Evolutionary conservation across 2,329 filamentous ascomycete species (phyloP), one percentile per base, ranked within the genome.

Genomic region (Pseudopithomyces chartarum): DNA sequence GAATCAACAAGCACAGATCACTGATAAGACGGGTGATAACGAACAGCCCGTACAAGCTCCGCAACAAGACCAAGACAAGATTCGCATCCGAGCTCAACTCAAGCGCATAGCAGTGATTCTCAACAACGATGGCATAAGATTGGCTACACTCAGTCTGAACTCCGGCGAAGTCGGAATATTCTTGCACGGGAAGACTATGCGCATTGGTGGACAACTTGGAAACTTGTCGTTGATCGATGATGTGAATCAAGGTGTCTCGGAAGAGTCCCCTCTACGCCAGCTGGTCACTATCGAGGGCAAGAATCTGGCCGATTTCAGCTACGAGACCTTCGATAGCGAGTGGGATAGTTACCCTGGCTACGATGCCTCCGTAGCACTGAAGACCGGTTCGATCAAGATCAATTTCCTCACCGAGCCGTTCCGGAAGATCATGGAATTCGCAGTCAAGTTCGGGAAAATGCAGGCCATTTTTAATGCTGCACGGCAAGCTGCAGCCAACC

Each of bases 401-500:
- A 98, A 97, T 73, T 99, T 99, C 73, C 80, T 98, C 3, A 94
- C 97, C 59, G 96, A 99, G 74, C 95, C 95, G 0, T 97, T 98
- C 81, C 87, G 95, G 51, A 98, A 98, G 78, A 98, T 99, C 62
- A 91, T 99, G 76, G 91, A 96, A 64, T 99, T 99, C 76, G 82
- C 96, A 42, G 92, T 99, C 74, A 99, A 99, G 69, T 99, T 99
- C 74, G 95, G 96, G 58, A 97, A 96, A 78, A 99, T 99, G 95
- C 95, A 99, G 76, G 94, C 95, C 20, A 90, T 99, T 52, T 99
- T 97, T 81, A 99, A 99, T 71, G 94, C 95, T 40, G 95, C 96
- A 12, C 87, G 96, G 33, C 92, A 97, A 76, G 96, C 94, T 38
- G 95, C 96, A 2, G 91, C 95, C 38, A 94, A 91, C 59, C 93